Base-by-base conservation (phyloP, 331 rosid species). In the Rosa hybrid region DNA sequence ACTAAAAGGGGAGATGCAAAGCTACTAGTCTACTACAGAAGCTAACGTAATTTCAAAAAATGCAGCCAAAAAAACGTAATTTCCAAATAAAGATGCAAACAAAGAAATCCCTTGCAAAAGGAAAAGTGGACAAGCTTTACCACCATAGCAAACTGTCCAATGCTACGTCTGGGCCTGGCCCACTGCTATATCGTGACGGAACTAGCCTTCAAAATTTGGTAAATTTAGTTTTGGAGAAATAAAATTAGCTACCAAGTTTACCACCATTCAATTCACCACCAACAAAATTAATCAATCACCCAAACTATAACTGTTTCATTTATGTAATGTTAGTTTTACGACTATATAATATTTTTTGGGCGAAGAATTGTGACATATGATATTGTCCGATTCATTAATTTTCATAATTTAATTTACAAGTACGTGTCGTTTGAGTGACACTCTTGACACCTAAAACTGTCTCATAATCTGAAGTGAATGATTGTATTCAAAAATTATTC, bases 91-190 rank as follows among this genome's bases (percentile, higher is more conserved):
- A 14, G 57, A 71, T 21, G n/a, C 5, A 14, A 23, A 49, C 3
- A 49, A 20, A 71, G 76, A 71, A 34, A 72, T 72, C 63, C 30
- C 63, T 72, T 25, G 63, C 23, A 25, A 30, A 50, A 50, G 76
- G n/a, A 72, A 72, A 72, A 49, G 76, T 16, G 25, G 44, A 20
- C 13, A 49, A 49, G 45, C 76, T 72, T 72, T 49, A 49, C 76
- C 17, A 50, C 16, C 76, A 49, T 72, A 13, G 5, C 76, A 72
- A 72, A 72, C 62, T 27, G 42, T 68, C 51, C 12, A 45, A 4
- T 4, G 50, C 51, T 42, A 41, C 30, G 27, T 8, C 73, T 68
- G 51, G 50, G 50, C 51, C 51, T 68, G 48, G 23, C 72, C 49
- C 49, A 39, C 72, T 18, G 18, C n/a, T 7, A 3, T 8, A 38